Base-by-base conservation (phyloP, 345 rosid genomes). In the Rhizophora apiculata region DNA sequence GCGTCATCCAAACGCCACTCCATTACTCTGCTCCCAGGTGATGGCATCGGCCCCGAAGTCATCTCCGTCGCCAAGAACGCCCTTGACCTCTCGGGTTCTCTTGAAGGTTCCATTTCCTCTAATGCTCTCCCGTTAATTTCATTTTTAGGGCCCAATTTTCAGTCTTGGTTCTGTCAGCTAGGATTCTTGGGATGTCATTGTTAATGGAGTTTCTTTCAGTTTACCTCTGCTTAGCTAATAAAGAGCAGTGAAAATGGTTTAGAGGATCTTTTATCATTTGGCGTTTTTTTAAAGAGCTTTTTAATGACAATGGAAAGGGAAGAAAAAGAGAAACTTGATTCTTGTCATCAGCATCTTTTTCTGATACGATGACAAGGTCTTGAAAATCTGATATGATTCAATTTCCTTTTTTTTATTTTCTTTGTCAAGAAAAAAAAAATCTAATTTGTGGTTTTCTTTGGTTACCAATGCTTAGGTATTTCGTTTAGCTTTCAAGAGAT, bases 401-500 rank as follows among this genome's bases (percentile, higher is more conserved):
- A 8, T 34, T 34, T 7, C 6, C 7, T 34, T 6, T 30, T 6
- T 31, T 64, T 31, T 64, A 20, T 15, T 24, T 10, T n/a, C n/a
- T 26, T 15, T 24, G 5, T n/a, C n/a, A n/a, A n/a, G n/a, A n/a
- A n/a, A n/a, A n/a, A n/a, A n/a, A n/a, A 27, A 19, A 10, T 20
- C 36, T 43, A 43, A 24, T 31, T 52, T 6, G 16, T 24, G 60
- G 60, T 27, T 62, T 26, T 62, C 16, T 57, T 31, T 37, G 39
- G 29, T 11, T 76, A 32, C 20, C 5, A 56, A 5, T 52, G 21
- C 6, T 64, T 67, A 89, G 99, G 96, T 60, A 69, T 95, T 83
- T 88, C 90, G 54, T 95, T 95, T 81, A 77, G 68, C 70, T 95
- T 92, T 68, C 86, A 73, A 65, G 96, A 95, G 82, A 92, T 88